phyloP scores from a whole-genome alignment of 108 stramenopile genomes.

The Hondaea fermentalgiana region DNA sequence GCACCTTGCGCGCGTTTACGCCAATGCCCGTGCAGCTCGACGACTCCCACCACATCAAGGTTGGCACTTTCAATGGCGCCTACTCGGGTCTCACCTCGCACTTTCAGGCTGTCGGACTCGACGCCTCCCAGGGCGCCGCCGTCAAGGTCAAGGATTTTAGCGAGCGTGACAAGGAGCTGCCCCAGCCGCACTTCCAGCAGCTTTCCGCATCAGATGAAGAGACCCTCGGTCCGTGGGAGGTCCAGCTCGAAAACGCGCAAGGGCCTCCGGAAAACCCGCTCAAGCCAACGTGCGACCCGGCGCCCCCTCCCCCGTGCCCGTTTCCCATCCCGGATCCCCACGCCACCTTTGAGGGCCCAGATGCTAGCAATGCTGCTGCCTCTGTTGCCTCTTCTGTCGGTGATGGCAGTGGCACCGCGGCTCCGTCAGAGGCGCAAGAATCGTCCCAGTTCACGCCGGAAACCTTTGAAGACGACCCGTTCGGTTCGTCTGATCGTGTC shows the following conservation, averaged over 20 bases:
- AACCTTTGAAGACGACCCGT: no score
- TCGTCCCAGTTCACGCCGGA: no score
- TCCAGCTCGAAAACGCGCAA: neutral
- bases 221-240: neutral
- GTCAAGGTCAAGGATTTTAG: constrained; percentile 11
- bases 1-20: constrained; percentile 54
- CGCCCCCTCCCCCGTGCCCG: neutral
- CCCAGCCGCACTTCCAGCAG: neutral
- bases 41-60: constrained; percentile 39
- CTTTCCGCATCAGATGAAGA: neutral
- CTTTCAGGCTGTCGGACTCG: neutral
- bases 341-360: neutral
- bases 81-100: neutral
- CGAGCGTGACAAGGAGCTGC: neutral
- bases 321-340: neutral
- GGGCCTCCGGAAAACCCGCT: neutral
- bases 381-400: no score
- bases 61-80: constrained; percentile 25
- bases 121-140: neutral
- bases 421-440: no score
- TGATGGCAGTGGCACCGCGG: no score
- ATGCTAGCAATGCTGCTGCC: no score
- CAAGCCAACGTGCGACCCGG: neutral
- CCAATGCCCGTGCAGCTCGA: constrained; percentile 70
- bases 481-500: no score